Conservation (phyloP, 176 grass and related monocot genomes). For the Canna indica region DNA sequence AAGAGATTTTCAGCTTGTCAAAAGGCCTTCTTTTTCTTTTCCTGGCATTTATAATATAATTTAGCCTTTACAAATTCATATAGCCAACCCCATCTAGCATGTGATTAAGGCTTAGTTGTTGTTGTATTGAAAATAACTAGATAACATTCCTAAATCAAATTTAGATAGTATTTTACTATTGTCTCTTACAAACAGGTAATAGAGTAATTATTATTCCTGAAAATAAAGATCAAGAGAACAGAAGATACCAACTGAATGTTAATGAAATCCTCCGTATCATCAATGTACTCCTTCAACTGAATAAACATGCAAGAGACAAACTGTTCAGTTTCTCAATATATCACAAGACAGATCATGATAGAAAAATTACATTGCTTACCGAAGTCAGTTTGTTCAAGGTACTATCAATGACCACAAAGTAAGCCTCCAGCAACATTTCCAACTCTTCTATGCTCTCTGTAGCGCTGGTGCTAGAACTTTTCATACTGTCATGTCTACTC, state of each 20-base stretch:
- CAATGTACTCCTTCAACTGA: conserved; percentile 95
- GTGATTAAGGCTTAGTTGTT: no score
- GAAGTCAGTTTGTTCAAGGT: conserved; percentile 92
- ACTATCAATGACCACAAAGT: conserved; percentile 94
- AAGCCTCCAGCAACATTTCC: conserved; percentile 96
- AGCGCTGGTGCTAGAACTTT: conserved; percentile 40
- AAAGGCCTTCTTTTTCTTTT: neutral
- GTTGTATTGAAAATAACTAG: no score
- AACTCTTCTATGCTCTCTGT: conserved; percentile 81
- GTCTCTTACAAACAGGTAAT: neutral
- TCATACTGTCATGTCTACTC: conserved; percentile 76
- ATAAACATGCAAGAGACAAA: conserved; percentile 12
- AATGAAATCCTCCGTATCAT: conserved; percentile 99
- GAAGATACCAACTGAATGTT: conserved; percentile 88
- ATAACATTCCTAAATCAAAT: neutral
- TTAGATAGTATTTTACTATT: neutral
- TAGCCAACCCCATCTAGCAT: no score
- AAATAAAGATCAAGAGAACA: conserved; percentile 8
- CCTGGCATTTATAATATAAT: neutral
- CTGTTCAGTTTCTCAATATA: neutral
- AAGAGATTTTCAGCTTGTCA: neutral
- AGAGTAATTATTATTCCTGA: neutral
- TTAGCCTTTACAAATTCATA: no score
- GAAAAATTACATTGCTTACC: conserved; percentile 29
- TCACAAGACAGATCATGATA: neutral